Evolutionary conservation across 2,329 filamentous ascomycete genomes (phyloP).

Genomic region (Metarhizium sp.): DNA sequence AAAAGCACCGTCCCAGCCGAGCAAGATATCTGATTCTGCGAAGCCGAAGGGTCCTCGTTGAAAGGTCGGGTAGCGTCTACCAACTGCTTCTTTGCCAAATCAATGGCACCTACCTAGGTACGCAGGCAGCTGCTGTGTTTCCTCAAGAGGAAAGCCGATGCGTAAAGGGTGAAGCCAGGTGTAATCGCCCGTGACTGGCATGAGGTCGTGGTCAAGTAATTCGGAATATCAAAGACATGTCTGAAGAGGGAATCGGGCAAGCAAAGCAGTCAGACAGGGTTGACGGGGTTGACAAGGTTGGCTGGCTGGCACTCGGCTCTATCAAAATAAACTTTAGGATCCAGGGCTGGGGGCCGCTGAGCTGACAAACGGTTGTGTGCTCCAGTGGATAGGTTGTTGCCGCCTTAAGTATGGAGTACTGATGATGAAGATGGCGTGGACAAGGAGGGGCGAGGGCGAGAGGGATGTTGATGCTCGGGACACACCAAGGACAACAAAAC

Average conservation of each 20-base stretch:
- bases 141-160: constrained; percentile 17
- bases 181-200: not conserved
- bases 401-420: not conserved
- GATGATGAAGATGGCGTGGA: not conserved
- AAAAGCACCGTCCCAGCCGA: not conserved
- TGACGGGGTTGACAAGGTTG: not conserved
- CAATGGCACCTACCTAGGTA: not conserved
- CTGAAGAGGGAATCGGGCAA: not conserved
- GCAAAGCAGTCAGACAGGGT: too few species aligned
- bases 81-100: not conserved
- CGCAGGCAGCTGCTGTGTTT: not conserved
- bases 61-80: not conserved
- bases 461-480: not conserved
- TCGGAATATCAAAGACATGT: too few species aligned
- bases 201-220: not conserved
- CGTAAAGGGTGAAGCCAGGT: constrained; percentile 9
- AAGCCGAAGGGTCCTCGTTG: not conserved
- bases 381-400: not conserved
- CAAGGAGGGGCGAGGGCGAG: not conserved
- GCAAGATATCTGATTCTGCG: not conserved
- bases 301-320: too few species aligned
- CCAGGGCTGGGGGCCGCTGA: not conserved
- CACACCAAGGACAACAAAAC: too few species aligned
- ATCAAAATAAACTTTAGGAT: not conserved
- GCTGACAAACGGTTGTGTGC: not conserved